Conservation (phyloP, 768 basidiomycete species). For the Leucosporidium creatinivorum region DNA sequence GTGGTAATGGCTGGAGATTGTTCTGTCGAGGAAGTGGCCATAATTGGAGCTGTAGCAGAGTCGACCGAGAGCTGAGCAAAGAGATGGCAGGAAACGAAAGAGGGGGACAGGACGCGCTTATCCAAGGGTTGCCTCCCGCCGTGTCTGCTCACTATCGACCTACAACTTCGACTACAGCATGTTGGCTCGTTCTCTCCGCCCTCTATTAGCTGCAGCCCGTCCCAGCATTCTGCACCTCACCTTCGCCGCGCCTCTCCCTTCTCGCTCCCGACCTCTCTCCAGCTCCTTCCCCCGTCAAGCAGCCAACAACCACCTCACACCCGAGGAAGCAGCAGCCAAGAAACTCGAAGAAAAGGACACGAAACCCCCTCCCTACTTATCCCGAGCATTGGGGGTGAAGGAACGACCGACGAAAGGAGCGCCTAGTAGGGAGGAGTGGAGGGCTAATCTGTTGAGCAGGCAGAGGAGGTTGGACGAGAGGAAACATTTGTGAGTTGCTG, state of each 20-base stretch:
- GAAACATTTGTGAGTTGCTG: constrained; percentile 40
- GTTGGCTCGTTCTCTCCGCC: neutral
- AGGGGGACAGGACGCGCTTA: neutral
- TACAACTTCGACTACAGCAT: neutral
- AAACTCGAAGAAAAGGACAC: constrained; percentile 21
- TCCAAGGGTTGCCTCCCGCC: neutral
- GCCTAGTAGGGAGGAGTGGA: constrained; percentile 56
- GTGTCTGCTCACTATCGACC: too few relatives aligned
- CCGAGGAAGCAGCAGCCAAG: constrained; percentile 19
- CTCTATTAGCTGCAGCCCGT: neutral
- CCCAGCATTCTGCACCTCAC: neutral
- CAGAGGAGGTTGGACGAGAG: constrained; percentile 65
- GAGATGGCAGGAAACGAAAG: neutral
- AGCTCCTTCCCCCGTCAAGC: neutral
- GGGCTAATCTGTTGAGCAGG: constrained; percentile 63
- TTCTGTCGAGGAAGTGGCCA: neutral
- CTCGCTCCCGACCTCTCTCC: constrained; percentile 1
- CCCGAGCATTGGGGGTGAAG: constrained; percentile 66
- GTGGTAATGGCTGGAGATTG: neutral
- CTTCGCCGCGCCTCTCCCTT: neutral
- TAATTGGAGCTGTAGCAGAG: neutral
- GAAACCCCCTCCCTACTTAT: constrained; percentile 34
- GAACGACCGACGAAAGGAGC: constrained; percentile 57
- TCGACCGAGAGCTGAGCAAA: neutral
- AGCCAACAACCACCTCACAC: constrained; percentile 18